Evolutionary conservation across 192 early-diverging fungal species (phyloP).

Genomic region (Backusella morwellensis): DNA sequence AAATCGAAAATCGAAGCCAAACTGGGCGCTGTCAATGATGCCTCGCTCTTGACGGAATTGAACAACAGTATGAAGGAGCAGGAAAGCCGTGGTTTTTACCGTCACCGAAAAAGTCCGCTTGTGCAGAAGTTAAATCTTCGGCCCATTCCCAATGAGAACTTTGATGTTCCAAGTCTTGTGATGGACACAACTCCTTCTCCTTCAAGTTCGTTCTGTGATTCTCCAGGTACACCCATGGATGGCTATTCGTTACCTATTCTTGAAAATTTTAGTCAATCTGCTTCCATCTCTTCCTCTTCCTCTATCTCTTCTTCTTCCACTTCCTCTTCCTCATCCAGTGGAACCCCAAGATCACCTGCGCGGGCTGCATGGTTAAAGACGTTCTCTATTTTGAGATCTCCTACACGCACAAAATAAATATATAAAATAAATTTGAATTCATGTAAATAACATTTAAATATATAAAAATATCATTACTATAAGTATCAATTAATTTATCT

Average conservation of each 20-base stretch:
- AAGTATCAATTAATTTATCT: neutral
- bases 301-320: neutral
- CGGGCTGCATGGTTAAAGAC: neutral
- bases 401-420: neutral
- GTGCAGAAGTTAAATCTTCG: conserved; percentile 8
- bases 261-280: neutral
- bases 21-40: neutral
- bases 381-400: neutral
- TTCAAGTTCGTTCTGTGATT: neutral
- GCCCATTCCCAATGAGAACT: neutral
- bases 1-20: conserved; percentile 16
- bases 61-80: neutral
- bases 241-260: neutral
- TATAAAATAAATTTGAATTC: neutral
- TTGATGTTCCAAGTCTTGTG: conserved; percentile 1
- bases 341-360: neutral
- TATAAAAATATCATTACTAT: neutral
- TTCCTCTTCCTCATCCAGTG: neutral
- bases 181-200: neutral
- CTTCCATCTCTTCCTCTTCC: neutral
- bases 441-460: neutral
- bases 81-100: conserved; percentile 5
- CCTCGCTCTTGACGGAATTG: neutral
- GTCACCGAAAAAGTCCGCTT: conserved; percentile 12
- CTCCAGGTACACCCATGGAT: conserved; percentile 10